A percentile compares a stretch with the other conserved stretches of the same genome.
phyloP scores from a whole-genome alignment of 306 rosid genomes.

The Pterocarpus macrocarpus region DNA sequence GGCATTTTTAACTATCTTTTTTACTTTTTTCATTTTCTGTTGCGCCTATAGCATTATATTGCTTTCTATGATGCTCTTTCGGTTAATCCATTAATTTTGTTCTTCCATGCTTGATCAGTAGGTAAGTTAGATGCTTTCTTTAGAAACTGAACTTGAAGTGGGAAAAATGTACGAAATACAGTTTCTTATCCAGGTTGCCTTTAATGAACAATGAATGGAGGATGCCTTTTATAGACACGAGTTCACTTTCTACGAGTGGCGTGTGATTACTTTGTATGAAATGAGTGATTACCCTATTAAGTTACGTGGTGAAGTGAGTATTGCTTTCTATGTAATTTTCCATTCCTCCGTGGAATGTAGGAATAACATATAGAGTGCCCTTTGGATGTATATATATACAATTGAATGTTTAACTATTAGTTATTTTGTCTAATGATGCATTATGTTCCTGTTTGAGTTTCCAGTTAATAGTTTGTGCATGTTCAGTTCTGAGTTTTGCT shows the following conservation, averaged over 20 bases:
- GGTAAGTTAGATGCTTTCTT: neutral
- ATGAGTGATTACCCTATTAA: neutral
- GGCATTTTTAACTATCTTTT: neutral
- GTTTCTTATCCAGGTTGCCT: neutral
- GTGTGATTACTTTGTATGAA: neutral
- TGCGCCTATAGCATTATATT: too few species aligned
- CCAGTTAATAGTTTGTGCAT: neutral
- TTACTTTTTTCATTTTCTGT: too few species aligned
- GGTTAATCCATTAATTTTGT: too few species aligned
- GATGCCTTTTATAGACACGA: neutral
- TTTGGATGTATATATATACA: neutral
- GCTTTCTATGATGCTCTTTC: too few species aligned
- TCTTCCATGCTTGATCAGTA: too few species aligned
- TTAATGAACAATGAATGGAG: neutral
- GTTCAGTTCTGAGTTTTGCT: constrained; percentile 5
- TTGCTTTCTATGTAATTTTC: neutral
- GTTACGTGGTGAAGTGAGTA: neutral
- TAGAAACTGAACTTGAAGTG: neutral
- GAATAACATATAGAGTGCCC: neutral
- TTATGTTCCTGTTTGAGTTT: neutral
- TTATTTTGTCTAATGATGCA: neutral
- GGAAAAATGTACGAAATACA: neutral
- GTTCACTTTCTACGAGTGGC: neutral
- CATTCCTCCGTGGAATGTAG: neutral
- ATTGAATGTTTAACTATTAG: neutral